A percentile compares a stretch with the other conserved stretches of the same genome.
These are phyloP conservation scores for Mycena leptocephala DNA, from an alignment of 768 basidiomycete species.

Conservation along the genomic window DNA sequence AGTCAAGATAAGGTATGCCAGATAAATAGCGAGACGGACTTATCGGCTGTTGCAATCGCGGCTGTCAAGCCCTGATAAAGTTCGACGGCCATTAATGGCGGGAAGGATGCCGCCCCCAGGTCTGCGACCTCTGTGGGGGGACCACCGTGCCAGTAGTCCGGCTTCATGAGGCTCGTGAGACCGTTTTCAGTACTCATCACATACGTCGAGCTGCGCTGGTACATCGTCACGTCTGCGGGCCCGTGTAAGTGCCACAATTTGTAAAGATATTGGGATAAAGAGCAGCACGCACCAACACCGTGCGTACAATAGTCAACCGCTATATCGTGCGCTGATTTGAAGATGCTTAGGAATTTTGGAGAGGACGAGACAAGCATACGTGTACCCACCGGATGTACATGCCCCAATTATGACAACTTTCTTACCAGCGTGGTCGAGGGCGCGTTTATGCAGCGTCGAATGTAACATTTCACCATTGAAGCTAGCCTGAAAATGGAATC, in stretches of 20 bases:
- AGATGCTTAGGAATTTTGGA: not conserved
- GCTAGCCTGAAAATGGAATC: too few relatives aligned
- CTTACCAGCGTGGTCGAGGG: constrained; percentile 68
- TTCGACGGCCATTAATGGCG: constrained; percentile 40
- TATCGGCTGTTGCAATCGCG: constrained; percentile 61
- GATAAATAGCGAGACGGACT: constrained; percentile 38
- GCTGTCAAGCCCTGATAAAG: constrained; percentile 51
- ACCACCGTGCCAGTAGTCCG: constrained; percentile 53
- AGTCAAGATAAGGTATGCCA: not conserved
- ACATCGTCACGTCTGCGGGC: constrained; percentile 51
- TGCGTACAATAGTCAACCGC: constrained; percentile 23
- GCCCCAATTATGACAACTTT: constrained; percentile 76
- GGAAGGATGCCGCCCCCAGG: constrained; percentile 53
- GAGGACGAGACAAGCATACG: not conserved
- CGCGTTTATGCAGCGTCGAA: constrained; percentile 64
- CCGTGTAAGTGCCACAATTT: not conserved
- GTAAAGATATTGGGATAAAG: too few relatives aligned
- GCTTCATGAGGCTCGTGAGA: constrained; percentile 13
- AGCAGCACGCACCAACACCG: constrained; percentile 20
- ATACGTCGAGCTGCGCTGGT: constrained; percentile 63
- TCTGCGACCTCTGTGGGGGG: constrained; percentile 58
- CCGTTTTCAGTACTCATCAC: constrained; percentile 58
- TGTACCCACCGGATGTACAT: constrained; percentile 64
- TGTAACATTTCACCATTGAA: constrained; percentile 71
- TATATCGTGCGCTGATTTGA: constrained; percentile 22